Conservation (phyloP, 2,329 filamentous ascomycete genomes). For the Chrysoporthe cubensis region DNA sequence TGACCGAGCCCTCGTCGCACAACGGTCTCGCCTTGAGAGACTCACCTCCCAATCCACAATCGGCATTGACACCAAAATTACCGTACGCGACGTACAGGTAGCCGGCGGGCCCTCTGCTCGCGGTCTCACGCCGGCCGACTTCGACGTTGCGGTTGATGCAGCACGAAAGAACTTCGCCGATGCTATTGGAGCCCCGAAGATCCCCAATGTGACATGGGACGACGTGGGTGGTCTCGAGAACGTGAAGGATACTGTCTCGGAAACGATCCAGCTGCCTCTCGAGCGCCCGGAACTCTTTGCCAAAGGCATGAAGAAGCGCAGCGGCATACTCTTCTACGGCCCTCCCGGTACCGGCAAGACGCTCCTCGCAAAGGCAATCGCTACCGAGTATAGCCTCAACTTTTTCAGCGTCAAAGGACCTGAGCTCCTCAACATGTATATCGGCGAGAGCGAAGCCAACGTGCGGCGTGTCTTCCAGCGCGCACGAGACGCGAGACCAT, state of each 20-base stretch:
- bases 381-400: conserved; percentile 90
- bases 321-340: conserved; percentile 89
- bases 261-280: conserved; percentile 92
- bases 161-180: conserved; percentile 98
- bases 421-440: conserved; percentile 94
- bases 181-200: conserved; percentile 95
- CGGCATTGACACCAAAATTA: conserved; percentile 52
- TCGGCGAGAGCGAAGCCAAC: conserved; percentile 91
- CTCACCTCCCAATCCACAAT: conserved; percentile 58
- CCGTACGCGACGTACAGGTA: conserved; percentile 81
- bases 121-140: conserved; percentile 80
- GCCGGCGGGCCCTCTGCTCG: conserved; percentile 80
- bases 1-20: conserved; percentile 81
- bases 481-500: conserved; percentile 82
- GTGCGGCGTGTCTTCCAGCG: conserved; percentile 88
- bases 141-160: conserved; percentile 91
- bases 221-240: conserved; percentile 92
- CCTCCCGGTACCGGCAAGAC: conserved; percentile 93
- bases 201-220: conserved; percentile 94
- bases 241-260: conserved; percentile 95
- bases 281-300: conserved; percentile 92
- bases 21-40: conserved; percentile 73
- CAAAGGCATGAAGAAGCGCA: conserved; percentile 97
- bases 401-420: conserved; percentile 95
- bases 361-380: conserved; percentile 88